Conservation (phyloP, 2,329 filamentous ascomycete genomes). For the Microsporum canis region DNA sequence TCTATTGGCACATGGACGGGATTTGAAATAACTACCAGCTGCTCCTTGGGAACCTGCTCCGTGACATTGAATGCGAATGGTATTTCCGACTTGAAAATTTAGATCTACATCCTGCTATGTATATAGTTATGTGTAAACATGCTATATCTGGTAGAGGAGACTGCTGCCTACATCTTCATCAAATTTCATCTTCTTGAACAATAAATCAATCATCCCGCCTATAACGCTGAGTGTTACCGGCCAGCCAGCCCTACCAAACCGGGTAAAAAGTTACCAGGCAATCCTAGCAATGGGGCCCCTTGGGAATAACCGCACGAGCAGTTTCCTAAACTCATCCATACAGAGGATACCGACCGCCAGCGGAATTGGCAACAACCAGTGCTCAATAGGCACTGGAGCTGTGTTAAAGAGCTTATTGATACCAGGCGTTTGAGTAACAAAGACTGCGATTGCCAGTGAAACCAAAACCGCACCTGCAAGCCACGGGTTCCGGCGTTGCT, state of each 20-base stretch:
- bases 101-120: neutral
- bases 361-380: constrained; percentile 65
- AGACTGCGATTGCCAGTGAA: constrained; percentile 49
- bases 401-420: constrained; percentile 54
- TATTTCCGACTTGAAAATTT: neutral
- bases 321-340: constrained; percentile 58
- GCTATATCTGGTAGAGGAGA: neutral
- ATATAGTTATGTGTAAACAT: neutral
- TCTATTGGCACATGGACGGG: neutral
- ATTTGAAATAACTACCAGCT: neutral
- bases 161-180: neutral
- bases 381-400: constrained; percentile 53
- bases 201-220: neutral
- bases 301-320: constrained; percentile 48
- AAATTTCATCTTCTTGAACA: neutral
- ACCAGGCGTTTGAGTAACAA: constrained; percentile 48
- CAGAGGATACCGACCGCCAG: constrained; percentile 56
- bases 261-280: constrained; percentile 46
- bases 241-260: neutral
- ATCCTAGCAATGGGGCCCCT: constrained; percentile 45
- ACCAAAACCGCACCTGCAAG: constrained; percentile 62
- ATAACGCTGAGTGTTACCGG: neutral
- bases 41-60: neutral
- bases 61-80: neutral
- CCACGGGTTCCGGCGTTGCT: constrained; percentile 53